Conservation (phyloP, 2,329 filamentous ascomycete species). For the Plectosphaerella cucumerina region DNA sequence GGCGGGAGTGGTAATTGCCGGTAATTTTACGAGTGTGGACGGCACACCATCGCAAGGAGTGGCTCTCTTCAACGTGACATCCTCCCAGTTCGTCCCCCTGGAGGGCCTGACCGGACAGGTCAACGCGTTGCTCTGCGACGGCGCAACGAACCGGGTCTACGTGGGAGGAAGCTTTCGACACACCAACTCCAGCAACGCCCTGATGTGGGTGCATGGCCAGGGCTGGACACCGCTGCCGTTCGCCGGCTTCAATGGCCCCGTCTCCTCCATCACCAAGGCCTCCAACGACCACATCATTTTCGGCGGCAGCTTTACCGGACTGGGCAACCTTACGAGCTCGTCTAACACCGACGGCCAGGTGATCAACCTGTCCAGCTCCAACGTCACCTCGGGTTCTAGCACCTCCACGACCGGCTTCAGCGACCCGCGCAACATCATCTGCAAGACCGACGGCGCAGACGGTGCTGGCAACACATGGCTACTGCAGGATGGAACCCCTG, state of each 20-base stretch:
- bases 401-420: constrained; percentile 60
- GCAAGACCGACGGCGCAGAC: constrained; percentile 64
- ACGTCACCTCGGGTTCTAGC: constrained; percentile 63
- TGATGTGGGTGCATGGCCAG: constrained; percentile 67
- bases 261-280: constrained; percentile 77
- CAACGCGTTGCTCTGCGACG: constrained; percentile 77
- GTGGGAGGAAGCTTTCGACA: constrained; percentile 83
- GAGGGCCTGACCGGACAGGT: constrained; percentile 81
- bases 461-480: constrained; percentile 79
- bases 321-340: constrained; percentile 74
- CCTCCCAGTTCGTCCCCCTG: constrained; percentile 66
- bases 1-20: constrained; percentile 77
- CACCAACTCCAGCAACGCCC: constrained; percentile 81
- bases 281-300: constrained; percentile 85
- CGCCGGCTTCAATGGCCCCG: constrained; percentile 89
- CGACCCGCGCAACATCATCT: constrained; percentile 78
- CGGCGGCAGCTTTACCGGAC: constrained; percentile 81
- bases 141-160: constrained; percentile 73
- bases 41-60: constrained; percentile 71
- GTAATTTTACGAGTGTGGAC: constrained; percentile 91
- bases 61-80: constrained; percentile 74
- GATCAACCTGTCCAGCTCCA: constrained; percentile 79
- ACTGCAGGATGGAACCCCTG: constrained; percentile 67
- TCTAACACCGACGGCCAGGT: constrained; percentile 68
- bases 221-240: constrained; percentile 83